Base-by-base conservation (phyloP, 345 rosid genomes). In the Cardamine resedifolia region DNA sequence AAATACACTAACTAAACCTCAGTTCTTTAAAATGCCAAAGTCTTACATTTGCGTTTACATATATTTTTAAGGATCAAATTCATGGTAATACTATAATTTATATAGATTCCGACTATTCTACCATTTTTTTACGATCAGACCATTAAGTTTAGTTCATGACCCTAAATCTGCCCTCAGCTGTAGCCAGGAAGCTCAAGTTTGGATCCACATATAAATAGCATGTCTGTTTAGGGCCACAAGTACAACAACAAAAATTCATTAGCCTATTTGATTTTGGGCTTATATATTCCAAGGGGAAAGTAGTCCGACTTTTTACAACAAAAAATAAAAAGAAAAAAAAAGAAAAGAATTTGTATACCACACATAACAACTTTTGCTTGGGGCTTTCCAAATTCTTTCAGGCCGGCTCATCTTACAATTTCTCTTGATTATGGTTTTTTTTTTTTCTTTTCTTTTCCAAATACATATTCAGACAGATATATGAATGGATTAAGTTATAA, bases 231-330 rank as follows among this genome's bases (percentile, higher is more conserved):
- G 44, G 64, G 48, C 58, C 26, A 70, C 15, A 23, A 31, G 2
- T 20, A 57, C n/a, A 6, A 27, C 15, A 19, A 59, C n/a, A 10
- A 14, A 11, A 4, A 4, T 2, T 10, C 20, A 24, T 31, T 4
- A 38, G 10, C 39, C 11, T 50, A 21, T 21, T 44, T 63, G 15
- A 1, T 31, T 53, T 62, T 72, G 77, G 64, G 49, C 64, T 44
- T 56, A n/a, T 41, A 21, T n/a, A 23, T 21, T 21, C 45, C 10
- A 24, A 52, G 26, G 8, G 26, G 3, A n/a, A 23, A 41, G 28
- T 4, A 27, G 12, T 43, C 55, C 3, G 19, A 56, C 50, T 38
- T 33, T 10, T 28, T 5, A 55, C 38, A 11, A 55, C n/a, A n/a
- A n/a, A n/a, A n/a, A n/a, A n/a, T n/a, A n/a, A n/a, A n/a, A n/a